Evolutionary conservation across 495 filamentous ascomycete genomes (phyloP).

Genomic region (Rostrohypoxylon terebratum): DNA sequence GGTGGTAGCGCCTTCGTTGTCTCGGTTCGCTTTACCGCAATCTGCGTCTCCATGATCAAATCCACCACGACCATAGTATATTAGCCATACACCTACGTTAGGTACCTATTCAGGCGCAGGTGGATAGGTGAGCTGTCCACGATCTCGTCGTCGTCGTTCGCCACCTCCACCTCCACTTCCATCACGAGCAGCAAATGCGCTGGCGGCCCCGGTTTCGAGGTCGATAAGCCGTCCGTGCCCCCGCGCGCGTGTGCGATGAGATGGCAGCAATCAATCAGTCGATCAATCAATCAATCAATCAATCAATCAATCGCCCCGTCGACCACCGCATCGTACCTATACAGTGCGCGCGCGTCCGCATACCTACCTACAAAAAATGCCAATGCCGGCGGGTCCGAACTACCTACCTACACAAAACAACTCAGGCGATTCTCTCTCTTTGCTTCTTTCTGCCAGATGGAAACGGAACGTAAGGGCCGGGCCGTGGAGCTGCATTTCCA

Average conservation of each 20-base stretch:
- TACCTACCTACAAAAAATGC: too few species aligned
- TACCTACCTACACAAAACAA: neutral
- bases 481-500: neutral
- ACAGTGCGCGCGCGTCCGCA: too few species aligned
- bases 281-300: neutral
- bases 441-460: slow-evolving; percentile 1
- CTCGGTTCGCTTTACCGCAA: neutral
- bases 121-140: neutral
- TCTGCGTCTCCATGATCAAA: neutral
- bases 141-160: neutral
- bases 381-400: neutral
- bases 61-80: neutral
- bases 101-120: neutral
- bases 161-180: too few species aligned
- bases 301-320: neutral
- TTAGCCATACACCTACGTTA: neutral
- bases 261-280: slow-evolving; percentile 6
- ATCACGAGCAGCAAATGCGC: slow-evolving; percentile 2
- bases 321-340: slow-evolving; percentile 9
- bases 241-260: neutral
- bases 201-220: slow-evolving; percentile 18
- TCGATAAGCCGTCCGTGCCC: neutral
- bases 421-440: neutral
- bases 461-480: slow-evolving; percentile 6
- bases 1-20: neutral